A percentile compares a stretch with the other conserved stretches of the same genome.
These are phyloP conservation scores for Phaeoacremonium minimum DNA, from an alignment of 2,329 filamentous ascomycete species.

Conservation along the genomic window DNA sequence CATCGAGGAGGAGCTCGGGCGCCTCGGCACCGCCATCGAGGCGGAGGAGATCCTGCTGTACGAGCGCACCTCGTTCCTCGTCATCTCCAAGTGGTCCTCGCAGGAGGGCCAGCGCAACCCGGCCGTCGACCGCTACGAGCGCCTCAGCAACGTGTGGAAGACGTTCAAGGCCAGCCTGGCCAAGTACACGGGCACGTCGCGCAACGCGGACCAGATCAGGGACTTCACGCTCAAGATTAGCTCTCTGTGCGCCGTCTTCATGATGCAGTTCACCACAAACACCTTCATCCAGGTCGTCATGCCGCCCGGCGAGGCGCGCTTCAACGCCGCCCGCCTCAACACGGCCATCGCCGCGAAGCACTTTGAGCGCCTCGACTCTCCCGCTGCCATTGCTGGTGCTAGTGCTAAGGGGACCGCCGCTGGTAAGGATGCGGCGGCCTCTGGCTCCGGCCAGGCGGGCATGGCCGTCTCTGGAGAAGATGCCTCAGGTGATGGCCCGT, in stretches of 20 bases:
- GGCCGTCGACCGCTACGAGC: constrained; percentile 88
- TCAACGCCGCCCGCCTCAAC: constrained; percentile 87
- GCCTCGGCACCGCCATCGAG: constrained; percentile 80
- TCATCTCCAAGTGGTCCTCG: constrained; percentile 87
- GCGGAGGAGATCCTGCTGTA: constrained; percentile 93
- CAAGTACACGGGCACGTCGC: constrained; percentile 75
- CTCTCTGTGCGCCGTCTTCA: constrained; percentile 83
- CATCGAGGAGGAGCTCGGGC: constrained; percentile 81
- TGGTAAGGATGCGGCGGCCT: background rate
- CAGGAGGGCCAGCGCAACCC: constrained; percentile 74
- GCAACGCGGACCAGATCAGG: constrained; percentile 75
- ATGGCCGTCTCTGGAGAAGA: no score
- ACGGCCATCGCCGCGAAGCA: constrained; percentile 81
- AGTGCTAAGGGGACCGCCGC: constrained; percentile 6
- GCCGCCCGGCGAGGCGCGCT: constrained; percentile 84
- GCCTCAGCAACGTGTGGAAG: constrained; percentile 94
- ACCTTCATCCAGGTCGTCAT: constrained; percentile 93
- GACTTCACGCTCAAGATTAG: constrained; percentile 77
- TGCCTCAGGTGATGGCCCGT: no score
- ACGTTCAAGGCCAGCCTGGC: constrained; percentile 87
- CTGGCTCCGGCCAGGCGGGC: background rate
- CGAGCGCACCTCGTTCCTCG: constrained; percentile 92
- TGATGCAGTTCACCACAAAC: constrained; percentile 93
- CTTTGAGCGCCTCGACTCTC: constrained; percentile 66
- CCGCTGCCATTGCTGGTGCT: constrained; percentile 11